Evolutionary conservation across 768 basidiomycete genomes (phyloP).

Genomic region (Tylopilus plumbeoviolaceoides): DNA sequence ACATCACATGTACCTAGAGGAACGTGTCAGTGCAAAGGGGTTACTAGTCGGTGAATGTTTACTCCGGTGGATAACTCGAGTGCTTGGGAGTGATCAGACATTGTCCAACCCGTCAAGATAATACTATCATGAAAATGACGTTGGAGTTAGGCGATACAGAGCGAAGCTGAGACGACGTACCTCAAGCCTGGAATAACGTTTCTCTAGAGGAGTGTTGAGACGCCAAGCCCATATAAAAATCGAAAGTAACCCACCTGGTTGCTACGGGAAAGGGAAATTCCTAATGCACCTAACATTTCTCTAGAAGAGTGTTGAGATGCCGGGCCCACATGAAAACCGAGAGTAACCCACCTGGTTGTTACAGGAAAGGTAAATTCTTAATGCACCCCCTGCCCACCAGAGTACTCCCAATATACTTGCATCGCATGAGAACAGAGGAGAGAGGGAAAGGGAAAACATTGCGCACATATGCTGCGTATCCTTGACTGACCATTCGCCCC

Average conservation of each 20-base stretch:
- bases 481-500: no score
- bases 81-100: conserved; percentile 86
- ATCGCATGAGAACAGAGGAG: conserved; percentile 1
- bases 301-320: no score
- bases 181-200: conserved; percentile 78
- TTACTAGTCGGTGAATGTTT: conserved; percentile 23
- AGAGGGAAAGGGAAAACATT: neutral
- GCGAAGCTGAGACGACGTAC: conserved; percentile 38
- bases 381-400: conserved; percentile 94
- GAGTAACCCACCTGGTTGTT: no score
- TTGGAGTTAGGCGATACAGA: neutral
- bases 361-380: no score
- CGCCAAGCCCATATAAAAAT: neutral
- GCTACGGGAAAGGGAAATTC: conserved; percentile 73
- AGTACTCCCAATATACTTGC: no score
- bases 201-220: no score
- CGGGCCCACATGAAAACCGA: no score
- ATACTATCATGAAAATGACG: conserved; percentile 43
- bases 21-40: no score
- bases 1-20: no score
- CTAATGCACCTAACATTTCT: conserved; percentile 83
- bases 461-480: no score
- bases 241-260: conserved; percentile 52
- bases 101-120: conserved; percentile 90
- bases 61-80: conserved; percentile 84